Evolutionary conservation across 306 rosid genomes (phyloP), one percentile per base, ranked within the genome.

Genomic region (Cyclanthera cordifolia): DNA sequence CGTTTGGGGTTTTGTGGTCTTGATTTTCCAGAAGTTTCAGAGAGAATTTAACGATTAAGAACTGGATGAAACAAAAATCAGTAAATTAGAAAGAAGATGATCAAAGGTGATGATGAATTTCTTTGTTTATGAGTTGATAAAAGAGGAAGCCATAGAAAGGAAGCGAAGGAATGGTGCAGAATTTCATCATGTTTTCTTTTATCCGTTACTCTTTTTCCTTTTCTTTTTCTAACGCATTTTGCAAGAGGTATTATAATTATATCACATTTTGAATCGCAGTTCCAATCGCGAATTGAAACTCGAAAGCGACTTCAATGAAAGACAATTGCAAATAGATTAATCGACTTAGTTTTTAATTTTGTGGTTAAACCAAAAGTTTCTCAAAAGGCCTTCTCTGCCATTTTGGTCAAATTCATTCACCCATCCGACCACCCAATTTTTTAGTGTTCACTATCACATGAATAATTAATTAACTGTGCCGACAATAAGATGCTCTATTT

Each of bases 11-110:
- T 47, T 75, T 32, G 50, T 37, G 61, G 66, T 41, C 23, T 50
- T 72, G 67, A 14, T 85, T 82, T n/a, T 1, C 87, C 8, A 55
- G 79, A 53, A 85, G 84, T 71, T 77, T 85, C 51, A 92, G 78
- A 50, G 93, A 71, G 28, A 71, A 58, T 47, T 71, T 71, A 67
- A 71, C 57, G 47, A 17, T 54, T 53, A 8, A 5, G 17, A 12
- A 39, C 39, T 20, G 20, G 19, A 37, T 4, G n/a, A 39, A 21
- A 59, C 27, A 23, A 54, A 14, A 30, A 45, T 27, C 30, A 3
- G 30, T 27, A 1, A 54, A 69, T 49, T 10, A 4, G 10, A 20
- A 21, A 53, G 47, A 32, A 53, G 58, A 25, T 46, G 13, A 45
- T 10, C 68, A 32, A 32, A 32, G 68, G 68, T 15, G 68, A 34